Conservation (phyloP, 2,329 filamentous ascomycete species). For the Verticillium tricorpus region DNA sequence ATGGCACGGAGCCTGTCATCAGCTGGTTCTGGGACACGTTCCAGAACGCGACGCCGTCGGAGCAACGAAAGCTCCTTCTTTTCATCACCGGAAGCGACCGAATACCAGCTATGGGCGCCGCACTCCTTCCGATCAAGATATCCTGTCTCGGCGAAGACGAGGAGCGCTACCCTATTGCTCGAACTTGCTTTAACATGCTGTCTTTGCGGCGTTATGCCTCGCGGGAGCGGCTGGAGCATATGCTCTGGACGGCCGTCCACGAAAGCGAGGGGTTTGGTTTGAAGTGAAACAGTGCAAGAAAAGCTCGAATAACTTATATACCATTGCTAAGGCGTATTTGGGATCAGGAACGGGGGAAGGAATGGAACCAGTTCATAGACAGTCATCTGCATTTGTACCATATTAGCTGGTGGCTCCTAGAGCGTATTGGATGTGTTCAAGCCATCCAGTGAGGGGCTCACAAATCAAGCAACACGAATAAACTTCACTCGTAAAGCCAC, state of each 20-base stretch:
- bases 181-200: conserved; percentile 88
- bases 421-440: background rate
- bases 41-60: conserved; percentile 54
- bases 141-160: conserved; percentile 71
- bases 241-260: conserved; percentile 80
- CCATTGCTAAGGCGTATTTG: background rate
- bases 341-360: background rate
- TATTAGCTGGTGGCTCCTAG: background rate
- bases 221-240: conserved; percentile 61
- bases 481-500: background rate
- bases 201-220: conserved; percentile 69
- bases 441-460: background rate
- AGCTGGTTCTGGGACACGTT: conserved; percentile 90
- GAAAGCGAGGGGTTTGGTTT: conserved; percentile 92
- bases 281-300: conserved; percentile 47
- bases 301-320: background rate
- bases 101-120: conserved; percentile 82
- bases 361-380: background rate
- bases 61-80: conserved; percentile 73
- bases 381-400: background rate
- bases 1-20: conserved; percentile 61
- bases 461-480: background rate
- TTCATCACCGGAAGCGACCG: conserved; percentile 91
- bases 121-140: conserved; percentile 72
- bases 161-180: conserved; percentile 73